Base-by-base conservation (phyloP, 805 yeast genomes). In the Starmerella apicola region DNA sequence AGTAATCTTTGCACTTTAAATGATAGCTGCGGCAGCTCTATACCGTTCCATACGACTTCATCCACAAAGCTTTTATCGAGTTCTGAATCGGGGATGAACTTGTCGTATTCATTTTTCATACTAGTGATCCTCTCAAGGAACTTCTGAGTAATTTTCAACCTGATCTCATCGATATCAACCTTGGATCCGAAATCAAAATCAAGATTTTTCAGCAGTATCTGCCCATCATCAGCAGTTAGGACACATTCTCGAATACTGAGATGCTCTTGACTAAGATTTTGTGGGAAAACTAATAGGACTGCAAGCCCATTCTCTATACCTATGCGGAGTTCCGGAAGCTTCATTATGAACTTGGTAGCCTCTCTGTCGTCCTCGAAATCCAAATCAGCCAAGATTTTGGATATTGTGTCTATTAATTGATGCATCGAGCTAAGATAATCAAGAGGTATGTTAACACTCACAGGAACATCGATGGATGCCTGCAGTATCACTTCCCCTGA, bases 321-420 rank as follows among this genome's bases (percentile, higher is more conserved):
- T 1, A 52, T 19, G 15, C 43, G 37, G 2, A 50, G 33, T 9
- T 52, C 56, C 3, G 52, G 49, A 7, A 52, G 38, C 1, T 28
- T 20, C 5, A 51, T 20, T 8, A n/a, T 17, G 8, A 52, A 18
- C 3, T 23, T 39, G 3, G 52, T 36, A 1, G 49, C 48, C n/a
- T 35, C 39, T 3, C 45, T 32, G 3, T 47, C 37, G 3, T 42
- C 39, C 2, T 54, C 52, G 2, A 49, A 27, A 3, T 39, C 12
- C 4, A 50, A 23, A 7, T 12, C 17, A 1, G 26, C 16, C 16
- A 48, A 10, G 1, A 41, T 21, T 1, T 10, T 28, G 4, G 5
- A 8, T n/a, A 24, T 30, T 6, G 35, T 38, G 22, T 12, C 24
- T 3, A 10, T 28, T 2, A 37, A 24, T 10, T 21, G 7, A 30